Percentiles rank a stretch among this genome's conserved stretches.
Evolutionary conservation across 441 rosid species (phyloP).

Genomic region (Gossypium lobatum): DNA sequence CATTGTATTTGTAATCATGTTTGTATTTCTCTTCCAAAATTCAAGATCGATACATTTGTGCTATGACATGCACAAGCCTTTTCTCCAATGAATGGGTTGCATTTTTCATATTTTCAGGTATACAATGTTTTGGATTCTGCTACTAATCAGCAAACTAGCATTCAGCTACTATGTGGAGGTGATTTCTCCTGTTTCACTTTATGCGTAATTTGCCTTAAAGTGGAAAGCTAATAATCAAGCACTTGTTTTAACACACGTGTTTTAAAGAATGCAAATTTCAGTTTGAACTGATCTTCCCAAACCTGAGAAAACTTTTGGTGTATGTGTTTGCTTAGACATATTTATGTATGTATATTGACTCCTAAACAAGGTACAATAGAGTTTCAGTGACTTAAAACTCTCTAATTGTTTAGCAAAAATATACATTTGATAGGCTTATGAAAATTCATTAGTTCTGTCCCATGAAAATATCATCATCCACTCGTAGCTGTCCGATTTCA

Average conservation of each 20-base stretch:
- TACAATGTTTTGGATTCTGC: conserved; percentile 87
- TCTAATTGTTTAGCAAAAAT: too few relatives aligned
- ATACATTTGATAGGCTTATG: background rate
- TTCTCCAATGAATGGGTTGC: conserved; percentile 8
- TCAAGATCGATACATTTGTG: conserved; percentile 5
- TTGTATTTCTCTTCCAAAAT: conserved; percentile 4
- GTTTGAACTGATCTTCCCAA: background rate
- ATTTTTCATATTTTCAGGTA: conserved; percentile 50
- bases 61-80: conserved; percentile 14
- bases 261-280: background rate
- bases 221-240: background rate
- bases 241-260: background rate
- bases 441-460: background rate
- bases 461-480: background rate
- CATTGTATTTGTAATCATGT: background rate
- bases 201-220: conserved; percentile 9
- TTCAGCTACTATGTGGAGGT: conserved; percentile 99
- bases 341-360: background rate
- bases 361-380: background rate
- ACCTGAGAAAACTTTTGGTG: background rate
- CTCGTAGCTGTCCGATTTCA: background rate
- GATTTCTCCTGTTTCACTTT: conserved; percentile 8
- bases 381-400: background rate
- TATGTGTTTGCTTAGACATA: background rate
- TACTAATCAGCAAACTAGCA: conserved; percentile 86